Percentiles rank a stretch among this genome's conserved stretches.
Evolutionary conservation across 176 grass and related monocot genomes (phyloP).

Genomic region (Phragmites australis): DNA sequence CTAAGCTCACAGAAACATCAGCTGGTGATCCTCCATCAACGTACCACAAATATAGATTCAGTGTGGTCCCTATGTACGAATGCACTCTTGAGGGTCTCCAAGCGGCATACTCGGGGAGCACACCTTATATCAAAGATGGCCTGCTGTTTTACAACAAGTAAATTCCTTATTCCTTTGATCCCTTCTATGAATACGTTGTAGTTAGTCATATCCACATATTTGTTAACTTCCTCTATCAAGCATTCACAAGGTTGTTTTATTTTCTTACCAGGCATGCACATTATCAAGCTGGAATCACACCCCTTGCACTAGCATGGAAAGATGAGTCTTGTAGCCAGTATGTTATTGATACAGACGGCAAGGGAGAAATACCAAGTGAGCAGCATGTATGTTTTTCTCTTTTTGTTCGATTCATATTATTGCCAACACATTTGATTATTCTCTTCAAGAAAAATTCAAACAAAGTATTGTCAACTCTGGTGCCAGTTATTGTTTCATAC

Average conservation of each 20-base stretch:
- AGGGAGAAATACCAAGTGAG: conserved; percentile 75
- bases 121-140: conserved; percentile 81
- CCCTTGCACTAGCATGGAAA: conserved; percentile 85
- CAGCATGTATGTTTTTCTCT: conserved; percentile 59
- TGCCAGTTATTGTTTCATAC: not conserved
- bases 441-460: not conserved
- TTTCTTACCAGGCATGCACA: conserved; percentile 72
- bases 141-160: conserved; percentile 96
- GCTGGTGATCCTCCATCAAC: conserved; percentile 77
- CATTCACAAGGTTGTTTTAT: not conserved
- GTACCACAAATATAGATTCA: conserved; percentile 72
- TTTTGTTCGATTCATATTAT: not conserved
- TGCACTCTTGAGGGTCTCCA: conserved; percentile 70
- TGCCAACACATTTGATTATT: not conserved
- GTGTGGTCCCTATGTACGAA: conserved; percentile 69
- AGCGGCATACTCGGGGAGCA: conserved; percentile 67
- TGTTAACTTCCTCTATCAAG: not conserved
- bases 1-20: conserved; percentile 79
- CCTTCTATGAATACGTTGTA: conserved; percentile 15
- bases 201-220: conserved; percentile 9
- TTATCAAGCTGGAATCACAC: conserved; percentile 90
- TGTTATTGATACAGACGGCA: conserved; percentile 80
- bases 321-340: conserved; percentile 79
- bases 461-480: not conserved
- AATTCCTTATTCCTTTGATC: conserved; percentile 21